Evolutionary conservation across 2,329 filamentous ascomycete species (phyloP).

Genomic region (Mycocentrospora acerina): DNA sequence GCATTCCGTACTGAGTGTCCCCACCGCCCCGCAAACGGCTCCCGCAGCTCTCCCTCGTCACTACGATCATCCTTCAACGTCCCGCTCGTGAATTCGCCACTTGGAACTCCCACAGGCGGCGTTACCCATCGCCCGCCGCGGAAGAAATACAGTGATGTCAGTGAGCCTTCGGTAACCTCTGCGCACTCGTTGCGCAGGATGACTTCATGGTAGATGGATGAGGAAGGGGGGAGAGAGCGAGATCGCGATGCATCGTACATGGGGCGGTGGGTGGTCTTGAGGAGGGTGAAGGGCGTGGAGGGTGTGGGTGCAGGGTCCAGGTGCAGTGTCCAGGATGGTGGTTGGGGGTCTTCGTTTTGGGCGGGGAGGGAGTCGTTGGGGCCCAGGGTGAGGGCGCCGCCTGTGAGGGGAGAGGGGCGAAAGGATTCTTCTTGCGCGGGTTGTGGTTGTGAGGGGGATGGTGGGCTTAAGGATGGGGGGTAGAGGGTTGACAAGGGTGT

Average conservation of each 20-base stretch:
- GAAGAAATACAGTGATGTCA: slow-evolving; percentile 81
- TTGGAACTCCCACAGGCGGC: slow-evolving; percentile 55
- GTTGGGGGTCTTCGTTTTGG: slow-evolving; percentile 14
- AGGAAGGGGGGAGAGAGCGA: slow-evolving; percentile 56
- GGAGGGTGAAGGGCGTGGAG: slow-evolving; percentile 69
- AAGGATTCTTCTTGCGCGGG: slow-evolving; percentile 21
- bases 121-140: slow-evolving; percentile 75
- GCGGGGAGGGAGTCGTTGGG: slow-evolving; percentile 30
- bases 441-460: slow-evolving; percentile 29
- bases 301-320: slow-evolving; percentile 56
- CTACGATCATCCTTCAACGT: slow-evolving; percentile 16
- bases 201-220: slow-evolving; percentile 61
- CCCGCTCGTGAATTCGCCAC: slow-evolving; percentile 21
- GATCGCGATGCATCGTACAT: slow-evolving; percentile 71
- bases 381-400: slow-evolving; percentile 37
- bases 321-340: slow-evolving; percentile 50
- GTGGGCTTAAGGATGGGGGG: slow-evolving; percentile 57
- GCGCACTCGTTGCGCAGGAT: slow-evolving; percentile 67
- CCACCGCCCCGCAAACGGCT: slow-evolving; percentile 41
- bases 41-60: slow-evolving; percentile 39
- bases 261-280: slow-evolving; percentile 77
- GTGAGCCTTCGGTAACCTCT: slow-evolving; percentile 81
- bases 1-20: slow-evolving; percentile 40
- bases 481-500: slow-evolving; percentile 58
- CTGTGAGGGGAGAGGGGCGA: slow-evolving; percentile 37